phyloP scores from a whole-genome alignment of 2,329 filamentous ascomycete species.

The Colletotrichum sp. region DNA sequence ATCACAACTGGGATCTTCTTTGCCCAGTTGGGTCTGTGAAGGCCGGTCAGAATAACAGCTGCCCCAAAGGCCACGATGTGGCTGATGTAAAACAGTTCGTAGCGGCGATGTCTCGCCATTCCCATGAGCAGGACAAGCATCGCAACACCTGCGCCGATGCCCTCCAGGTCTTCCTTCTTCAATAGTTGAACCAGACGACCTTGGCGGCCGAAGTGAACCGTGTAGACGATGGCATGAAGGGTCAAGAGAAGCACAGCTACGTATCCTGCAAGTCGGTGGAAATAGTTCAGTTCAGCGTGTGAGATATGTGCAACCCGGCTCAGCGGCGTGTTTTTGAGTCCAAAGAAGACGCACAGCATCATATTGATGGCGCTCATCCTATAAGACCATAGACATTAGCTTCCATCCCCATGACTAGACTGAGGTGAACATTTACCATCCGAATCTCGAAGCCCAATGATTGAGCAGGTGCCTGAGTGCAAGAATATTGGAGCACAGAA shows the following conservation, averaged over 20 bases:
- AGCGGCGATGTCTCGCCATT: slow-evolving; percentile 39
- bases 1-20: slow-evolving; percentile 40
- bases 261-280: slow-evolving; percentile 52
- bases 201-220: slow-evolving; percentile 30
- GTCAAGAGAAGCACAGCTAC: slow-evolving; percentile 38
- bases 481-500: neutral
- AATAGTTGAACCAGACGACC: slow-evolving; percentile 27
- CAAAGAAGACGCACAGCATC: slow-evolving; percentile 44
- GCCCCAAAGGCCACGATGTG: slow-evolving; percentile 47
- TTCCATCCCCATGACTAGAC: neutral
- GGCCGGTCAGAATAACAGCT: slow-evolving; percentile 41
- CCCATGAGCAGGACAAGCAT: slow-evolving; percentile 41
- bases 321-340: slow-evolving; percentile 53
- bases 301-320: slow-evolving; percentile 40
- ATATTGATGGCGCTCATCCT: slow-evolving; percentile 52
- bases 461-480: neutral
- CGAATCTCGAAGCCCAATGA: slow-evolving; percentile 24
- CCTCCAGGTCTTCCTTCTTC: slow-evolving; percentile 34
- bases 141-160: slow-evolving; percentile 38
- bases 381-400: neutral
- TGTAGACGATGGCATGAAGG: slow-evolving; percentile 41
- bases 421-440: slow-evolving; percentile 21
- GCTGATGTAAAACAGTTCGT: slow-evolving; percentile 51
- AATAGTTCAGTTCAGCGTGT: slow-evolving; percentile 50
- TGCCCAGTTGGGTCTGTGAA: slow-evolving; percentile 48